Base-by-base conservation (phyloP, 2,329 filamentous ascomycete species). In the Elsinoe fawcettii region DNA sequence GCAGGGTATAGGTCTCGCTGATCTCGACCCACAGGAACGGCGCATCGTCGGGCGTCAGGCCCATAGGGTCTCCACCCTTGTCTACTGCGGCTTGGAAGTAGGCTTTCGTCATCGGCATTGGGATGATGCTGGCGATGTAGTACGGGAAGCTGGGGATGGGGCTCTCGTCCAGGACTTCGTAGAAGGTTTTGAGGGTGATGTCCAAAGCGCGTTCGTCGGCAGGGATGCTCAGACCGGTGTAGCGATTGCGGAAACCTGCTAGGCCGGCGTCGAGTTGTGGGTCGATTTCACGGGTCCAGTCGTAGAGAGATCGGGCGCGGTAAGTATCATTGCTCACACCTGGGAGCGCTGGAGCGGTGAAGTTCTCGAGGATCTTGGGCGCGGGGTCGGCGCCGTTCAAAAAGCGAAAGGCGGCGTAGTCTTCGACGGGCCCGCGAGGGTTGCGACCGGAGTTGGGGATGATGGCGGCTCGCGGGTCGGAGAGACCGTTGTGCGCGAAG, bases 291-390 rank as follows among this genome's bases (percentile, higher is more conserved):
- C 16, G 16, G 22, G 25, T 47, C 54, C 54, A 56, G 22, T 47
- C 20, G 62, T 53, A 8, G 63, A 47, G 5, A 57, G 55, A 37
- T 60, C 60, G 41, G 60, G 60, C 3, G 58, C 51, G 25, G 59
- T 44, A 53, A 8, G 61, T 59, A 8, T 46, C 43, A 25, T 36
- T 63, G 58, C 61, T 59, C 11, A 63, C 41, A 1, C 63, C 60
- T 1, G 58, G 43, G 2, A 66, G 44, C 14, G 49, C 57, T 3
- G 63, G 64, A 1, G 63, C 60, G 5, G 62, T 66, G 37, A 66
- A 64, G 41, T 66, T 66, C 20, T 63, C 43, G 20, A 46, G 43
- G 20, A 46, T 46, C 20, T 23, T 11, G 9, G 43, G 43, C 3
- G 43, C 18, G 20, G 16, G 43, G 20, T 46, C 43, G 2, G 43